Evolutionary conservation across 345 rosid species (phyloP), one percentile per base, ranked within the genome.

Genomic region (Populus nigra): DNA sequence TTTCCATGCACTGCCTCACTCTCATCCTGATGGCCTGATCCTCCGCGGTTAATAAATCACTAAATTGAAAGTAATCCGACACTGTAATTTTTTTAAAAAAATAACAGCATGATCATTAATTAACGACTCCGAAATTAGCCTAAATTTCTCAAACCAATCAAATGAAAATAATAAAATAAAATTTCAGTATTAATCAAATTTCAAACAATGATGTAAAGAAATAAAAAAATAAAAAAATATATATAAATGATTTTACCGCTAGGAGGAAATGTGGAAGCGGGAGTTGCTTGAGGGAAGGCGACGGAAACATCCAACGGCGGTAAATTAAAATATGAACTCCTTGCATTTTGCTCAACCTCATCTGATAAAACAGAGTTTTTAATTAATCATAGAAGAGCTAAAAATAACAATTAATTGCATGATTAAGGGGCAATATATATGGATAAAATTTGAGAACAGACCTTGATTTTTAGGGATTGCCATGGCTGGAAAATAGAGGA

Each of bases 281-380:
- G 91, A 31, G 96, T 94, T 79, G 99, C 98, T 82, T 92, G 99
- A 81, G 99, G 99, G 79, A 96, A 96, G 35, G 97, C 97, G 65
- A 80, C 23, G 17, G 99, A 91, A 31, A 92, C 81, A 74, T 92
- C 96, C 93, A 96, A 77, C 0, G 96, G 31, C 0, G 96, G 94
- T 53, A 76, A 82, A 82, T 83, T 74, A 74, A 85, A 86, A 83
- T 93, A 91, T 11, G 96, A 91, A 80, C 84, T 89, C 84, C 55
- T 86, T 65, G 63, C 79, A 65, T 70, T 80, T 77, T 81, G 80
- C 27, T 79, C 80, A 49, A 8, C 22, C 35, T 69, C 78, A 78
- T 86, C 92, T 91, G 84, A 29, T 2, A 50, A 45, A 66, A 23
- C 33, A 65, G 36, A 13, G 3, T 1, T 35, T 12, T 36, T 68